Conservation (phyloP, 768 basidiomycete species). For the Brasilioporus rufonigricans region DNA sequence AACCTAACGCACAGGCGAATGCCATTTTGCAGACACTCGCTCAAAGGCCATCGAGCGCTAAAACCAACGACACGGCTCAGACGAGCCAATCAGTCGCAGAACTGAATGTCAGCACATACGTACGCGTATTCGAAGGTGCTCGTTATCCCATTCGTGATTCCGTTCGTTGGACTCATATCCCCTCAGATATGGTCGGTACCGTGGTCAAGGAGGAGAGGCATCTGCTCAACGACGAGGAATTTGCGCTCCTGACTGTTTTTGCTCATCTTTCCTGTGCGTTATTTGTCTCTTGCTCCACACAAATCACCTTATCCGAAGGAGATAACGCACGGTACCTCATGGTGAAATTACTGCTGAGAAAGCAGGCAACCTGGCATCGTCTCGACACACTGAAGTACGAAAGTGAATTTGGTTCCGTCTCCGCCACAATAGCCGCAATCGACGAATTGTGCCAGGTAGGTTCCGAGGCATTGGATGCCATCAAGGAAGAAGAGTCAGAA, state of each 20-base stretch:
- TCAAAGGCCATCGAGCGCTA: slow-evolving; percentile 12
- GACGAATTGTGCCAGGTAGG: slow-evolving; percentile 38
- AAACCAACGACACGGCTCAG: slow-evolving; percentile 3
- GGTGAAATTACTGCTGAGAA: slow-evolving; percentile 60
- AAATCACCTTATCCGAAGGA: slow-evolving; percentile 25
- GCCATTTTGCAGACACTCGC: slow-evolving; percentile 7
- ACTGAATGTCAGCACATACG: slow-evolving; percentile 24
- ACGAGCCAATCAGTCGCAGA: not conserved
- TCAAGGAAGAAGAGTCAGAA: slow-evolving; percentile 18
- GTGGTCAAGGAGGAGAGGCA: slow-evolving; percentile 49
- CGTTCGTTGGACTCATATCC: not conserved
- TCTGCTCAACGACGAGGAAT: slow-evolving; percentile 51
- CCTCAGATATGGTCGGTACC: slow-evolving; percentile 53
- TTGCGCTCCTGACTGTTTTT: slow-evolving; percentile 42
- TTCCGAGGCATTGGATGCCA: slow-evolving; percentile 1
- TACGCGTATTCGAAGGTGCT: slow-evolving; percentile 31
- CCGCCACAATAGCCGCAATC: slow-evolving; percentile 41
- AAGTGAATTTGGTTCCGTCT: slow-evolving; percentile 38
- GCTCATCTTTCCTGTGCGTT: slow-evolving; percentile 49
- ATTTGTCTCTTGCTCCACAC: not conserved
- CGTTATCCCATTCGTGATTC: not conserved
- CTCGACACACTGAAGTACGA: slow-evolving; percentile 43
- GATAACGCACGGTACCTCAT: slow-evolving; percentile 62
- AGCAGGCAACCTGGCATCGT: slow-evolving; percentile 53
- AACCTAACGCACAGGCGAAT: slow-evolving; percentile 5